Percentiles rank a stretch among this genome's conserved stretches.
phyloP scores from a whole-genome alignment of 192 early-diverging fungal species.

The Umbelopsis vinacea region DNA sequence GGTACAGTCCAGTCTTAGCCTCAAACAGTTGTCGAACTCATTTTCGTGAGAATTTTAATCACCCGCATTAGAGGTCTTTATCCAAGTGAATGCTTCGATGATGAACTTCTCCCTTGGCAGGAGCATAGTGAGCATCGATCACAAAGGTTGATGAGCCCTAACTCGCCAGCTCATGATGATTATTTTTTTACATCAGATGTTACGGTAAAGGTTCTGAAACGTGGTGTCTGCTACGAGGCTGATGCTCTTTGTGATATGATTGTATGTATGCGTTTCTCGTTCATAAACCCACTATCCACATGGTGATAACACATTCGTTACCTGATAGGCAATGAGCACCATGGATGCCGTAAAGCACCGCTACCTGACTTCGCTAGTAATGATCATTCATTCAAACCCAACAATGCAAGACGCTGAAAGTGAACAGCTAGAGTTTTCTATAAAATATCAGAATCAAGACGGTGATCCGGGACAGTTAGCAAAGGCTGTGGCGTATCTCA shows the following conservation, averaged over 20 bases:
- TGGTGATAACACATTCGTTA: background rate
- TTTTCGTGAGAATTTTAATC: too few species aligned
- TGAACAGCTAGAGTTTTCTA: background rate
- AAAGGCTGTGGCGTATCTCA: background rate
- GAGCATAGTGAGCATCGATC: background rate
- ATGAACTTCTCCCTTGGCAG: constrained; percentile 1
- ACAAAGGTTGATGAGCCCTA: too few species aligned
- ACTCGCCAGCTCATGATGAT: too few species aligned
- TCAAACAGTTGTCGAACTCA: background rate
- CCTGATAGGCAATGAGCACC: background rate
- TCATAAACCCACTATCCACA: background rate
- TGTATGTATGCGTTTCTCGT: constrained; percentile 4
- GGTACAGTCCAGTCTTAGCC: background rate
- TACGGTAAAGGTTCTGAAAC: background rate
- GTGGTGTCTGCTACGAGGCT: background rate
- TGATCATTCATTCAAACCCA: background rate
- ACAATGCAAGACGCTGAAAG: background rate
- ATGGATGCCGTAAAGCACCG: background rate
- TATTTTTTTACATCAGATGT: background rate
- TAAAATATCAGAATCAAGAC: background rate
- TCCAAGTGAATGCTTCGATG: constrained; percentile 2
- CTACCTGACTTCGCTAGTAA: background rate
- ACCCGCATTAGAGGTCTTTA: background rate
- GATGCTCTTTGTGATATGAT: background rate
- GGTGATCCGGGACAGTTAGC: background rate